phyloP scores from a whole-genome alignment of 108 stramenopile species.

The Conticribra weissflogii region DNA sequence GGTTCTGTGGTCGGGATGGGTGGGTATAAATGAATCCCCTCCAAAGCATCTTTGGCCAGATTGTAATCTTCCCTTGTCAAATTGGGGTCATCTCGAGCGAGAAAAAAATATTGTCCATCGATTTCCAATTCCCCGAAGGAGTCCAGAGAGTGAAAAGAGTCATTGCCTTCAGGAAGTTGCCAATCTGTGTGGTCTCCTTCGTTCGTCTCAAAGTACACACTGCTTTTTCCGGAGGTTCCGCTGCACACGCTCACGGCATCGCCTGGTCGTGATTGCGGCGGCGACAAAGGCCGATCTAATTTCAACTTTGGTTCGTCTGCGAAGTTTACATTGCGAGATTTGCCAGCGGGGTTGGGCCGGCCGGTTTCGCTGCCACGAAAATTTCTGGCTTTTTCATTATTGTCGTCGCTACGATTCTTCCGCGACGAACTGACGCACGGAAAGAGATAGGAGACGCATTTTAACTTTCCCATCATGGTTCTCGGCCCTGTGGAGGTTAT shows the following conservation, averaged over 20 bases:
- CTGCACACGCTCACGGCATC: constrained; percentile 15
- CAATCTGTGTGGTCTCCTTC: constrained; percentile 19
- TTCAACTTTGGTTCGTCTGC: neutral
- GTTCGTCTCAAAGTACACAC: constrained; percentile 31
- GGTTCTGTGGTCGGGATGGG: constrained; percentile 19
- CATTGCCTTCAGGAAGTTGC: constrained; percentile 3
- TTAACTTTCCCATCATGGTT: constrained; percentile 16
- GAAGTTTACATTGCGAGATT: neutral
- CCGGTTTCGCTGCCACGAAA: neutral
- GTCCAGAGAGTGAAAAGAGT: constrained; percentile 11
- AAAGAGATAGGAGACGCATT: constrained; percentile 32
- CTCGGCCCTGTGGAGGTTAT: too few species aligned
- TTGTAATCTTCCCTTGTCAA: constrained; percentile 14
- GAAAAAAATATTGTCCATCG: constrained; percentile 38
- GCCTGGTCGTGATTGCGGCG: constrained; percentile 9
- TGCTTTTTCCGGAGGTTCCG: constrained; percentile 16
- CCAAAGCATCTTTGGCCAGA: constrained; percentile 6
- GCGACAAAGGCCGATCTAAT: neutral
- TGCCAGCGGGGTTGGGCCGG: neutral
- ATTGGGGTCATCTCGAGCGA: constrained; percentile 21
- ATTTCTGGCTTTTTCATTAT: neutral
- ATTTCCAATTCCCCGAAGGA: constrained; percentile 1
- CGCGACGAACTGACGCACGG: constrained; percentile 22
- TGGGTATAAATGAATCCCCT: constrained; percentile 36
- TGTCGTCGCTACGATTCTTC: constrained; percentile 11